phyloP scores from a whole-genome alignment of 2,329 filamentous ascomycete species.

The Penicillium verrucosum region DNA sequence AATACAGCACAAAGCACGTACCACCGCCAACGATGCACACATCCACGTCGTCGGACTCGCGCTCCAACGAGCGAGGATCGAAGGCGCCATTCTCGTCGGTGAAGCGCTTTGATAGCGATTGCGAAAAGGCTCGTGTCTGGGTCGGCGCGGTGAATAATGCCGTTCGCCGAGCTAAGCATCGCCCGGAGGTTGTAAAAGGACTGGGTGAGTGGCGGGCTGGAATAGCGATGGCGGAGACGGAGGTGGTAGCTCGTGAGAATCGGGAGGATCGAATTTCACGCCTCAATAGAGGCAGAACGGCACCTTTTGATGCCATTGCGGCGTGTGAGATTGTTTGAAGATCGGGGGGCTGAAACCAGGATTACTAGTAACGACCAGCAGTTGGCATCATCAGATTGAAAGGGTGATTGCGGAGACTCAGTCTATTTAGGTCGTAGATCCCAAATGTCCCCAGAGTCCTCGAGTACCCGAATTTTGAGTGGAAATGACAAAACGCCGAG shows the following conservation, averaged over 20 bases:
- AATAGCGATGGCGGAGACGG: constrained; percentile 22
- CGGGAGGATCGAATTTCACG: constrained; percentile 36
- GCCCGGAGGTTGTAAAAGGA: constrained; percentile 19
- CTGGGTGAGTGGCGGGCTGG: constrained; percentile 19
- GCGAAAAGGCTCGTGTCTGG: constrained; percentile 47
- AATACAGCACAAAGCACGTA: constrained; percentile 34
- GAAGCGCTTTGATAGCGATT: constrained; percentile 39
- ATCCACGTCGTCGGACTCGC: constrained; percentile 90
- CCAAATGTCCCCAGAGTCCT: constrained; percentile 8
- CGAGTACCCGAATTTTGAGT: constrained; percentile 28
- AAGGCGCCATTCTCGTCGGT: constrained; percentile 56
- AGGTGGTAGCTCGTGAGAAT: constrained; percentile 29
- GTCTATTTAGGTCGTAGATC: constrained; percentile 6
- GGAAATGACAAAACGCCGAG: constrained; percentile 20
- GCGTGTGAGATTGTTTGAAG: background rate
- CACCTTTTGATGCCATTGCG: constrained; percentile 43
- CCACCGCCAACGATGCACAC: constrained; percentile 94
- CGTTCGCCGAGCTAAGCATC: constrained; percentile 19
- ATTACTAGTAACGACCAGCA: constrained; percentile 11
- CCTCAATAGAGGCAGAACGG: constrained; percentile 42
- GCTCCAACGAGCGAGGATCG: constrained; percentile 67
- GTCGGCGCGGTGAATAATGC: constrained; percentile 20
- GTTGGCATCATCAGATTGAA: constrained; percentile 16
- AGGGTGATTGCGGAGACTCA: constrained; percentile 3
- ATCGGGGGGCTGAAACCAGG: background rate